Evolutionary conservation across 305 asterid genomes (phyloP).

Genomic region (Fraxinus xanthoxyloides): DNA sequence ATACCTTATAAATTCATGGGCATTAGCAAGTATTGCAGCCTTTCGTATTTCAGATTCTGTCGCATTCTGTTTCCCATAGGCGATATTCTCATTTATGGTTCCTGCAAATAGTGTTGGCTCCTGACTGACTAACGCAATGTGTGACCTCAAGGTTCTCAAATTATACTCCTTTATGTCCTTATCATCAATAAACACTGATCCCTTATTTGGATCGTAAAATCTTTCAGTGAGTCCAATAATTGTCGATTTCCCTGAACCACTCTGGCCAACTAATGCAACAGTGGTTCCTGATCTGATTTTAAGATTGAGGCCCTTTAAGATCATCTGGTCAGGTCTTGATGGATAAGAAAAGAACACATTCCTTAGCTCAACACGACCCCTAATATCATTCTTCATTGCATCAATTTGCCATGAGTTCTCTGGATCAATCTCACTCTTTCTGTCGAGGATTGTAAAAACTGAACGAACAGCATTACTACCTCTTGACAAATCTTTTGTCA

Average conservation of each 20-base stretch:
- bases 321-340: conserved; percentile 63
- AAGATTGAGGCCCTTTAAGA: conserved; percentile 59
- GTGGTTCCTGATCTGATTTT: conserved; percentile 63
- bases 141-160: conserved; percentile 56
- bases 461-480: conserved; percentile 81
- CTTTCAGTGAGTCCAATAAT: conserved; percentile 64
- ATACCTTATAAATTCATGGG: conserved; percentile 81
- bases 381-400: conserved; percentile 32
- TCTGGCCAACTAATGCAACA: conserved; percentile 73
- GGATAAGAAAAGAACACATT: conserved; percentile 68
- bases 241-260: conserved; percentile 82
- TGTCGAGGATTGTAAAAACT: conserved; percentile 62
- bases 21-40: conserved; percentile 72
- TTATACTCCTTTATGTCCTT: conserved; percentile 57
- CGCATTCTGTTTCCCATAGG: conserved; percentile 53
- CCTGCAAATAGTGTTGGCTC: conserved; percentile 77
- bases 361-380: conserved; percentile 61
- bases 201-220: conserved; percentile 67
- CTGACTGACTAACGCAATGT: conserved; percentile 70
- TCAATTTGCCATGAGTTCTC: conserved; percentile 36
- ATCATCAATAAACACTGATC: conserved; percentile 58
- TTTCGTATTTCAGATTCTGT: conserved; percentile 63
- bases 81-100: conserved; percentile 67
- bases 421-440: conserved; percentile 61
- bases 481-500: conserved; percentile 82